Percentiles rank a stretch among this genome's conserved stretches.
phyloP scores from a whole-genome alignment of 371 early-diverging fungal species.

The Paraphysoderma sedebokerense region DNA sequence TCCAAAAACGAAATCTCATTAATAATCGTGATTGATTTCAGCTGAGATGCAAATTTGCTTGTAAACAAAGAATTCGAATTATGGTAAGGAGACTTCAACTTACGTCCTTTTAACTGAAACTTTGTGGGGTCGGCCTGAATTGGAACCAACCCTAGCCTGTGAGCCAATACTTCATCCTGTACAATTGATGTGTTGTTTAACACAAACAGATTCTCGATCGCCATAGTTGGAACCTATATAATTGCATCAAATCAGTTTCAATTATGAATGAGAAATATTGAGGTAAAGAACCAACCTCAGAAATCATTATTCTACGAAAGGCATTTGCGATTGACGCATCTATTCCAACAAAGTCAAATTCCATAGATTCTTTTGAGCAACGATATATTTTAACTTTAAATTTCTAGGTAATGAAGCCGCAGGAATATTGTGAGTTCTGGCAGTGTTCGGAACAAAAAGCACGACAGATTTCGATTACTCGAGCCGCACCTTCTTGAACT shows the following conservation, averaged over 20 bases:
- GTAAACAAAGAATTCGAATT: not conserved
- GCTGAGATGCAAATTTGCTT: not conserved
- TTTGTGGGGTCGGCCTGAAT: slow-evolving; percentile 66
- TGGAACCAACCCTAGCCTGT: slow-evolving; percentile 94
- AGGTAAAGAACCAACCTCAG: slow-evolving; percentile 39
- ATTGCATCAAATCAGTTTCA: too few relatives aligned
- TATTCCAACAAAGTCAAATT: slow-evolving; percentile 89
- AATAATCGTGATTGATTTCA: too few relatives aligned
- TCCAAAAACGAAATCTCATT: not conserved
- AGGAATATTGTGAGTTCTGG: not conserved
- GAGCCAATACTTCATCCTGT: slow-evolving; percentile 95
- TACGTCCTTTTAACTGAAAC: slow-evolving; percentile 54
- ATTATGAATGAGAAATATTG: slow-evolving; percentile 1
- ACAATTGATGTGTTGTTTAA: slow-evolving; percentile 89
- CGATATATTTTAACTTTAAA: slow-evolving; percentile 21
- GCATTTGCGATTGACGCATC: slow-evolving; percentile 94
- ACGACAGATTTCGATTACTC: not conserved
- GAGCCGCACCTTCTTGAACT: slow-evolving; percentile 13
- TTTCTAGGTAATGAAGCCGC: too few relatives aligned
- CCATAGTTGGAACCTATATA: slow-evolving; percentile 80
- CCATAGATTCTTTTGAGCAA: slow-evolving; percentile 24
- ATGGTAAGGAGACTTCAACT: slow-evolving; percentile 1
- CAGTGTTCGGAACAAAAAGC: not conserved
- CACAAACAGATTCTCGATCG: slow-evolving; percentile 92
- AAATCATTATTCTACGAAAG: slow-evolving; percentile 85